Conservation (phyloP, 257 asterid genomes). For the Gentiana macrophylla region DNA sequence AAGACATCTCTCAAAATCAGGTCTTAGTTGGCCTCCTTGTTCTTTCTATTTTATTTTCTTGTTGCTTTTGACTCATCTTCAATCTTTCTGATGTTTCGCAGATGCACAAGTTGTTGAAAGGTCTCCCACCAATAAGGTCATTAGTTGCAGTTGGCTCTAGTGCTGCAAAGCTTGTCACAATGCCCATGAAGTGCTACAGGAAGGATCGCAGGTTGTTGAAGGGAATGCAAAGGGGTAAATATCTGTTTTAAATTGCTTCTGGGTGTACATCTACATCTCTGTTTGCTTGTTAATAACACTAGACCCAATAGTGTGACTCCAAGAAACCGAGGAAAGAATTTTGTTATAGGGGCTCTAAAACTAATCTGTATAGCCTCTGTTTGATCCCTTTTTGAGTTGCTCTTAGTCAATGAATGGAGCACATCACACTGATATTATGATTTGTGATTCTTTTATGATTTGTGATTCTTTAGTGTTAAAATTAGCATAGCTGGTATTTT, state of each 20-base stretch:
- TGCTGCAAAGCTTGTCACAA: slow-evolving; percentile 86
- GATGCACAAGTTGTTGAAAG: slow-evolving; percentile 87
- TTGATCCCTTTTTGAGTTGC: no score
- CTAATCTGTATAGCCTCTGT: no score
- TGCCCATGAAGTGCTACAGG: slow-evolving; percentile 77
- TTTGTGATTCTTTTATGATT: no score
- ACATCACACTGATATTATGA: no score
- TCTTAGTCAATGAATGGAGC: no score
- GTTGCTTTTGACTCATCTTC: slow-evolving; percentile 13
- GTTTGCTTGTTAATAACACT: background rate
- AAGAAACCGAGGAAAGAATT: no score
- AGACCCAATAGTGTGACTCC: background rate
- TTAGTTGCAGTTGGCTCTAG: slow-evolving; percentile 95
- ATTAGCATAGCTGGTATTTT: no score
- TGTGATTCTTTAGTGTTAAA: no score
- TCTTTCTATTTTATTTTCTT: background rate
- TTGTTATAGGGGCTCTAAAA: no score
- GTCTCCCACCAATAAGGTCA: slow-evolving; percentile 94
- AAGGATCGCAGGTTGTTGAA: slow-evolving; percentile 77
- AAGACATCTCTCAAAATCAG: slow-evolving; percentile 96
- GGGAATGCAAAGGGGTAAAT: slow-evolving; percentile 96
- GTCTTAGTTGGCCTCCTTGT: slow-evolving; percentile 20
- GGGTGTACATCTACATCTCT: background rate
- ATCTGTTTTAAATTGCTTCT: background rate
- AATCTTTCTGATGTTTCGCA: slow-evolving; percentile 18